Evolutionary conservation across 2,329 filamentous ascomycete species (phyloP).

Genomic region (Mariannaea elegans): DNA sequence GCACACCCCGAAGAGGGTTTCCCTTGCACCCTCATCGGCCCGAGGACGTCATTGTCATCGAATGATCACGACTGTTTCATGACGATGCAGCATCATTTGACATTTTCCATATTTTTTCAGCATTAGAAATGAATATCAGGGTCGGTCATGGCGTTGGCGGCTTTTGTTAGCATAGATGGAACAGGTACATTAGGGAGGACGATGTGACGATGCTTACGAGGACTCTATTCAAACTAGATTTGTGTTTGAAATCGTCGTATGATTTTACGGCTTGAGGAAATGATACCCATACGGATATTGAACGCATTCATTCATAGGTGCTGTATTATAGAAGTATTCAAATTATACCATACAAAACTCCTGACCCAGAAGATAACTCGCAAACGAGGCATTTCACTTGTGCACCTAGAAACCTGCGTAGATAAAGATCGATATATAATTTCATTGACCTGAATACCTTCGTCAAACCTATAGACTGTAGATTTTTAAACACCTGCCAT

Average conservation of each 20-base stretch:
- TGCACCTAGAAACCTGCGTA: neutral
- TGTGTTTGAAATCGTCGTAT: neutral
- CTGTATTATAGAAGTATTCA: neutral
- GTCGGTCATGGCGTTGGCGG: conserved; percentile 24
- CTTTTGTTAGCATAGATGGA: conserved; percentile 21
- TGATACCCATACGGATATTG: conserved; percentile 36
- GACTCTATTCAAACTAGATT: conserved; percentile 14
- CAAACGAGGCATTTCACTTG: neutral
- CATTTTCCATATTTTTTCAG: neutral
- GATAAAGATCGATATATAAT: conserved; percentile 7
- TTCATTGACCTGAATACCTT: conserved; percentile 26
- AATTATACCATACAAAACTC: neutral
- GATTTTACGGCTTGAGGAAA: conserved; percentile 26
- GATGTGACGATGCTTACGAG: conserved; percentile 13
- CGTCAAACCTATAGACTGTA: conserved; percentile 23
- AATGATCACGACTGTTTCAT: conserved; percentile 32
- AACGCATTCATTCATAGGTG: neutral
- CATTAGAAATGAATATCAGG: conserved; percentile 10
- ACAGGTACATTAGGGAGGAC: conserved; percentile 12
- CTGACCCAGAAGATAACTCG: too few relatives aligned
- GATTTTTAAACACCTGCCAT: conserved; percentile 33
- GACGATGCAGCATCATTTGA: neutral
- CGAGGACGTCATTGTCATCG: conserved; percentile 45
- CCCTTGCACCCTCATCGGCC: conserved; percentile 33
- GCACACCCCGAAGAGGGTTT: conserved; percentile 27